Evolutionary conservation across 1,284 basidiomycete species (phyloP), one percentile per base, ranked within the genome.

Genomic region (Ceratobasidium sp.): DNA sequence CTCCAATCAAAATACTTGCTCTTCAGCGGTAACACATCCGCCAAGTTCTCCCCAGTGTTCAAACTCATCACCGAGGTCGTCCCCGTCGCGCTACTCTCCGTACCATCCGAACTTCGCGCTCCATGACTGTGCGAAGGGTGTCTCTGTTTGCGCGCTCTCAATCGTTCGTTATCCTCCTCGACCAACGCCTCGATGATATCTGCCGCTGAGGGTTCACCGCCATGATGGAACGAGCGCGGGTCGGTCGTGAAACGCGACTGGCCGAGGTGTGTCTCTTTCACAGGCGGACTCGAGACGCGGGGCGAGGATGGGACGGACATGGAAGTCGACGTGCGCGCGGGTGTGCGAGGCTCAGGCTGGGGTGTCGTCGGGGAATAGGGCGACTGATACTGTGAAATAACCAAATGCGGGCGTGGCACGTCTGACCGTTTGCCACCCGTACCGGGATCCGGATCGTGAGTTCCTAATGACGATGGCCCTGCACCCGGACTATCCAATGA

Each of bases 1-100:
- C 96, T 97, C 95, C 96, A 99, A 83, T 98, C 97, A 84, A 95
- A 99, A 85, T 96, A 97, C 1, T 91, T 90, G 83, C 95, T 97
- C 86, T 96, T 96, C 82, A 99, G 86, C 0, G 97, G 97, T 79
- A 99, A 86, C 1, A 88, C 86, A 82, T 89, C 75, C 44, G 67
- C 75, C 6, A 80, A 56, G 1, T 60, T 69, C 15, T 80, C 80
- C 9, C 58, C 63, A 18, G 77, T 70, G 39, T 56, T 76, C 71
- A 75, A 28, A 68, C 51, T 67, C 79, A 66, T 23, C 23, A 60
- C 33, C 53, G n/a, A 9, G 26, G 55, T 72, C 40, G 58, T 44
- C 56, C 39, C 70, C 10, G 33, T 72, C 20, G 61, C 61, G 40
- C 61, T 55, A 23, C 73, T 77, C 63, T 77, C 73, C 4, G 71